Conservation (phyloP, 2,329 filamentous ascomycete species). For the Zalaria sp. region DNA sequence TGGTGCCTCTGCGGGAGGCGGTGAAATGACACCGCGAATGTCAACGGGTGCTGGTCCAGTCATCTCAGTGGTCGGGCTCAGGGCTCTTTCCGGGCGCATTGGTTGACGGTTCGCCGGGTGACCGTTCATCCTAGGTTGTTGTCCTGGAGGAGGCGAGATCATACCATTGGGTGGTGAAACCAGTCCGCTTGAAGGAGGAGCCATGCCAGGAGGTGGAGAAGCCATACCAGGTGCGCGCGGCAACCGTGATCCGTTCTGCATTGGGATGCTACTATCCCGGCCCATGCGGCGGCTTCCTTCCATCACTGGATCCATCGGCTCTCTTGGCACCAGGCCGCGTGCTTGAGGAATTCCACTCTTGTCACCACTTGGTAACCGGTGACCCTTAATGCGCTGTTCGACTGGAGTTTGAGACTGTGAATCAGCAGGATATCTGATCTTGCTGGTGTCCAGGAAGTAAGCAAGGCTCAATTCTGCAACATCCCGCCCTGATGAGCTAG, state of each 20-base stretch:
- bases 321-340: slow-evolving; percentile 10
- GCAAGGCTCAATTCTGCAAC: slow-evolving; percentile 75
- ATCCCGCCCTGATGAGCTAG: slow-evolving; percentile 70
- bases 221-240: slow-evolving; percentile 42
- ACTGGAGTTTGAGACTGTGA: slow-evolving; percentile 20
- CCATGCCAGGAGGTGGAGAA: slow-evolving; percentile 40
- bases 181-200: slow-evolving; percentile 27
- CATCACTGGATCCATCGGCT: slow-evolving; percentile 12
- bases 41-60: neutral
- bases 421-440: slow-evolving; percentile 82
- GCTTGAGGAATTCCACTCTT: slow-evolving; percentile 9
- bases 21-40: neutral
- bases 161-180: too few species aligned
- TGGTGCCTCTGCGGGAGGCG: neutral
- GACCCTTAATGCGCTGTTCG: slow-evolving; percentile 14
- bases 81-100: slow-evolving; percentile 4
- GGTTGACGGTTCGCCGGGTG: slow-evolving; percentile 4
- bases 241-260: slow-evolving; percentile 37
- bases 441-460: slow-evolving; percentile 86
- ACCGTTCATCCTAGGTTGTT: slow-evolving; percentile 23
- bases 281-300: slow-evolving; percentile 9
- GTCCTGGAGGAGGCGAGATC: too few species aligned
- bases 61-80: slow-evolving; percentile 2
- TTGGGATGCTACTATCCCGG: slow-evolving; percentile 11
- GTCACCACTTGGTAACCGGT: slow-evolving; percentile 17